phyloP scores from a whole-genome alignment of 495 filamentous ascomycete species.

The Sabuloglossum arenarium region DNA sequence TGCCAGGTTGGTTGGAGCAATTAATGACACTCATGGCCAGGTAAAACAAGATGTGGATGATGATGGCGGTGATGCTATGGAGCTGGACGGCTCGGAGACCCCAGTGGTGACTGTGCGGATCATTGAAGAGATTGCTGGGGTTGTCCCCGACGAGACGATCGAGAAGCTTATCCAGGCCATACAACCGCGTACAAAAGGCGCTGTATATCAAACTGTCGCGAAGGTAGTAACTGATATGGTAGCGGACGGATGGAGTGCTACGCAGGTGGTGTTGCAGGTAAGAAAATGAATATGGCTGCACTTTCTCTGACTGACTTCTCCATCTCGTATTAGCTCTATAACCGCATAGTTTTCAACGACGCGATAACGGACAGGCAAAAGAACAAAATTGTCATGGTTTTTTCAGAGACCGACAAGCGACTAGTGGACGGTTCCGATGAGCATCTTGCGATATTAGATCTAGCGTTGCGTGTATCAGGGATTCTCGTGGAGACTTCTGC shows the following conservation, averaged over 20 bases:
- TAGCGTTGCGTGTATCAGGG: conserved; percentile 58
- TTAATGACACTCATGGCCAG: conserved; percentile 19
- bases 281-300: conserved; percentile 7
- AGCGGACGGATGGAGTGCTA: conserved; percentile 96
- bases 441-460: conserved; percentile 72
- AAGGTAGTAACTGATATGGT: conserved; percentile 72
- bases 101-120: conserved; percentile 46
- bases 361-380: conserved; percentile 64
- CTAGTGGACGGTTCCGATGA: conserved; percentile 96
- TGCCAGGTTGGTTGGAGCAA: conserved; percentile 52
- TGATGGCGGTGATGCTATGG: conserved; percentile 30
- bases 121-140: conserved; percentile 89
- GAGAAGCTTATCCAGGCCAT: conserved; percentile 52
- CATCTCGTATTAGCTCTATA: conserved; percentile 42
- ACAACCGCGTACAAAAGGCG: conserved; percentile 41
- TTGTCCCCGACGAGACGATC: conserved; percentile 60
- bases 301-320: neutral
- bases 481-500: conserved; percentile 30
- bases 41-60: conserved; percentile 34
- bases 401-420: conserved; percentile 85
- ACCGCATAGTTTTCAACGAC: conserved; percentile 66
- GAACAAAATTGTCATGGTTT: conserved; percentile 70
- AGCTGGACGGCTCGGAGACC: conserved; percentile 19
- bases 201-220: conserved; percentile 51
- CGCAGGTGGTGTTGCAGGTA: conserved; percentile 64